A percentile compares a stretch with the other conserved stretches of the same genome.
Evolutionary conservation across 176 grass and related monocot species (phyloP).

Genomic region (Juncus inflexus): DNA sequence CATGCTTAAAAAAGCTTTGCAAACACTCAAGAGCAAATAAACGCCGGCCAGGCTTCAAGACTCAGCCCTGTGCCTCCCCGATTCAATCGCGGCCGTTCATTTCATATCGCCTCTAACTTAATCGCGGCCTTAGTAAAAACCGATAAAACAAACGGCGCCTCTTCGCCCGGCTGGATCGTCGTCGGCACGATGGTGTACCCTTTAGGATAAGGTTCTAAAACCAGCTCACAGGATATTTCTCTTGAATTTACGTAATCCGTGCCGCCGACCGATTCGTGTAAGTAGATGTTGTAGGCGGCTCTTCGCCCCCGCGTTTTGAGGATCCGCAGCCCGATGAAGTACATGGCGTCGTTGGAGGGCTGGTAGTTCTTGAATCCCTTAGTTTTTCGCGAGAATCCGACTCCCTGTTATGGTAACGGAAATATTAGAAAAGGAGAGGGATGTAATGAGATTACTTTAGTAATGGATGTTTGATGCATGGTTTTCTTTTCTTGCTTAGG

Average conservation of each 20-base stretch:
- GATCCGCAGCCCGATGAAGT: constrained; percentile 98
- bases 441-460: not conserved
- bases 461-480: not conserved
- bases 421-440: constrained; percentile 25
- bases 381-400: constrained; percentile 92
- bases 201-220: constrained; percentile 93
- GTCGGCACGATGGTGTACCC: constrained; percentile 99
- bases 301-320: constrained; percentile 86
- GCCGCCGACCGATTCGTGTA: constrained; percentile 95
- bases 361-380: constrained; percentile 91
- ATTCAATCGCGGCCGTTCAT: constrained; percentile 3
- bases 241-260: constrained; percentile 98
- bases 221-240: constrained; percentile 95
- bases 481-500: too few relatives aligned
- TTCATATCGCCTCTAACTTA: constrained; percentile 83
- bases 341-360: constrained; percentile 95
- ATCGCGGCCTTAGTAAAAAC: constrained; percentile 98
- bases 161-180: constrained; percentile 96
- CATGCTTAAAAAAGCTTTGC: constrained; percentile 16
- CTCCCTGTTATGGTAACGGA: constrained; percentile 59
- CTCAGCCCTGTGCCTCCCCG: not conserved
- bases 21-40: constrained; percentile 4
- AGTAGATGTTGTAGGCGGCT: constrained; percentile 98
- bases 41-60: not conserved
- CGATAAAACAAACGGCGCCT: constrained; percentile 97